phyloP scores from a whole-genome alignment of 2,329 filamentous ascomycete genomes.

The Piedraia hortae region DNA sequence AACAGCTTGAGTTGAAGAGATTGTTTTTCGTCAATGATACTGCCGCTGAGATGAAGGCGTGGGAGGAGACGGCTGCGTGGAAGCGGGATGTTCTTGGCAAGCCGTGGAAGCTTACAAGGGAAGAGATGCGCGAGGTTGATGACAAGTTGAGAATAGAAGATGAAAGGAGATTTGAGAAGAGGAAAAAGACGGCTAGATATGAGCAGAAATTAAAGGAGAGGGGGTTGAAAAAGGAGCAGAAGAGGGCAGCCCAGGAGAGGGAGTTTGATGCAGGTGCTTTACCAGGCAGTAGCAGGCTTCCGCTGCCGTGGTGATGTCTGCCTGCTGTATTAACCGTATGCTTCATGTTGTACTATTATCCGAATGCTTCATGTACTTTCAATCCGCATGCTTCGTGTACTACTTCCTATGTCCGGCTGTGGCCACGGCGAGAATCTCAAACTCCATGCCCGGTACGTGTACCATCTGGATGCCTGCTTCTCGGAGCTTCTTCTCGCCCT shows the following conservation, averaged over 20 bases:
- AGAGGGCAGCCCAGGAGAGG: slow-evolving; percentile 15
- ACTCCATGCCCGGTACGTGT: slow-evolving; percentile 46
- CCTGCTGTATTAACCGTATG: no score
- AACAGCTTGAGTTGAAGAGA: slow-evolving; percentile 28
- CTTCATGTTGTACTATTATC: no score
- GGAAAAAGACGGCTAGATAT: slow-evolving; percentile 13
- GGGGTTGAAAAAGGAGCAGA: slow-evolving; percentile 14
- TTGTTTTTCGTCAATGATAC: slow-evolving; percentile 23
- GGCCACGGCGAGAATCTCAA: slow-evolving; percentile 55
- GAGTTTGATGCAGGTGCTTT: slow-evolving; percentile 17
- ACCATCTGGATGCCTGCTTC: slow-evolving; percentile 46
- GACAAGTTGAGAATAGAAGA: slow-evolving; percentile 12
- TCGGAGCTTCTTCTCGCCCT: slow-evolving; percentile 41
- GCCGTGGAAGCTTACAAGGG: slow-evolving; percentile 24
- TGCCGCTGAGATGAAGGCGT: slow-evolving; percentile 25
- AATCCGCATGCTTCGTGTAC: no score
- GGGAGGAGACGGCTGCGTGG: slow-evolving; percentile 24
- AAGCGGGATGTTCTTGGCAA: slow-evolving; percentile 21
- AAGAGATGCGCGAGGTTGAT: slow-evolving; percentile 19
- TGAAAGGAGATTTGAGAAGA: slow-evolving; percentile 8
- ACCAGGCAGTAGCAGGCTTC: slow-evolving; percentile 6
- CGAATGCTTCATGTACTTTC: no score
- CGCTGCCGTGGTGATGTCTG: slow-evolving; percentile 2
- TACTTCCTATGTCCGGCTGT: slow-evolving; percentile 59
- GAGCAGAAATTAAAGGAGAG: slow-evolving; percentile 10